phyloP scores from a whole-genome alignment of 202 grass and related monocot genomes.

The Cymbopogon flexuosus region DNA sequence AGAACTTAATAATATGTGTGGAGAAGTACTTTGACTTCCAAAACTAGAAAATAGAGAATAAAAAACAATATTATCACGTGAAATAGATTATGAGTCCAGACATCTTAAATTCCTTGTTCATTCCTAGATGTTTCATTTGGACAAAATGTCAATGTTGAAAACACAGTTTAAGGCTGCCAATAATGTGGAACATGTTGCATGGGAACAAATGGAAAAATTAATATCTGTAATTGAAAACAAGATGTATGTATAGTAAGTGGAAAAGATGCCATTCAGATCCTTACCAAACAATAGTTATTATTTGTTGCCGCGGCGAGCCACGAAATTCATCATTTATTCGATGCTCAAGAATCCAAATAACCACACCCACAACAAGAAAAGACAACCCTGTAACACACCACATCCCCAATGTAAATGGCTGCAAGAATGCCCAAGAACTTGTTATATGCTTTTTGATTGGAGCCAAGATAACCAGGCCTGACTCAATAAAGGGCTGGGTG shows the following conservation, averaged over 20 bases:
- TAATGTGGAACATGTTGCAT: neutral
- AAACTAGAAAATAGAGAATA: slow-evolving; percentile 8
- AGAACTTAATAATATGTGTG: neutral
- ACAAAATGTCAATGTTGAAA: neutral
- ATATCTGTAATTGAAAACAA: neutral
- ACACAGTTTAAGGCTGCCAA: neutral
- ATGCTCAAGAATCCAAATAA: slow-evolving; percentile 95
- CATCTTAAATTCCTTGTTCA: neutral
- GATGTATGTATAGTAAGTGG: neutral
- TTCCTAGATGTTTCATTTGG: neutral
- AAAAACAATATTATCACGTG: neutral
- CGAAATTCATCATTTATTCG: slow-evolving; percentile 90
- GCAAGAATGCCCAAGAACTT: slow-evolving; percentile 82
- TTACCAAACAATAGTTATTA: slow-evolving; percentile 85
- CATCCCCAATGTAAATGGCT: slow-evolving; percentile 80
- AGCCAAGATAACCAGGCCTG: slow-evolving; percentile 81
- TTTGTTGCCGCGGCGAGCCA: slow-evolving; percentile 61
- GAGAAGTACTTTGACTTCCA: neutral
- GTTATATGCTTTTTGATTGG: slow-evolving; percentile 59
- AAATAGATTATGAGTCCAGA: slow-evolving; percentile 13
- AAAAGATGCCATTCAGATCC: slow-evolving; percentile 17
- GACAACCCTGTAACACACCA: slow-evolving; percentile 71
- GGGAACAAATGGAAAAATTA: slow-evolving; percentile 1
- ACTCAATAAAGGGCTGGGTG: slow-evolving; percentile 86
- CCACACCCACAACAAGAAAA: slow-evolving; percentile 78